Conservation (phyloP, 352 stramenopile species). For the Phytophthora macrochlamydospora region DNA sequence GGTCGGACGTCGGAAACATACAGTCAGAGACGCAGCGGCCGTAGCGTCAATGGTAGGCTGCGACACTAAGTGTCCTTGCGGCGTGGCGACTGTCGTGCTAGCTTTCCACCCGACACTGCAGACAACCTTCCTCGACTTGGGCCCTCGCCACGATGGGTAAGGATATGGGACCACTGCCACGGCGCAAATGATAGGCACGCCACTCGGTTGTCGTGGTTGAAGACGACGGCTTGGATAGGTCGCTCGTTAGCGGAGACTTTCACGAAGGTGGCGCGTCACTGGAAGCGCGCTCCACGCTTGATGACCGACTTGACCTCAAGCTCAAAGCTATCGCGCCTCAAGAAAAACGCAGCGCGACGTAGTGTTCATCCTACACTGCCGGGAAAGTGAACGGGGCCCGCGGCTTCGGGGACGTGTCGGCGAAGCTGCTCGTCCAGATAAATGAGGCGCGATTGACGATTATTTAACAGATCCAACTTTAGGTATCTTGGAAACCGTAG, state of each 20-base stretch:
- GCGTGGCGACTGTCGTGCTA: constrained; percentile 21
- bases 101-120: constrained; percentile 7
- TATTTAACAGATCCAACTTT: not conserved
- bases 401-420: too few relatives aligned
- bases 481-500: not conserved
- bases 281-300: too few relatives aligned
- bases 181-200: constrained; percentile 26
- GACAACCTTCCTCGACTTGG: constrained; percentile 14
- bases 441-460: too few relatives aligned
- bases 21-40: not conserved
- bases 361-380: too few relatives aligned
- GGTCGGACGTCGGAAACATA: not conserved
- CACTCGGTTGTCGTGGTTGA: not conserved
- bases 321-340: too few relatives aligned
- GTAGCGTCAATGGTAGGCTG: constrained; percentile 4
- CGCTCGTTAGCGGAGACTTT: too few relatives aligned
- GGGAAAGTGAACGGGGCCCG: too few relatives aligned
- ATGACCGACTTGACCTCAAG: too few relatives aligned
- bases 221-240: too few relatives aligned
- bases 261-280: too few relatives aligned
- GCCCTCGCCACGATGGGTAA: constrained; percentile 18
- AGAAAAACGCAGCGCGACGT: too few relatives aligned
- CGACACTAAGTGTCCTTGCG: not conserved
- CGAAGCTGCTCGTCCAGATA: too few relatives aligned
- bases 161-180: constrained; percentile 9